Conservation (phyloP, 768 basidiomycete genomes). For the Crassisporium funariophilum region DNA sequence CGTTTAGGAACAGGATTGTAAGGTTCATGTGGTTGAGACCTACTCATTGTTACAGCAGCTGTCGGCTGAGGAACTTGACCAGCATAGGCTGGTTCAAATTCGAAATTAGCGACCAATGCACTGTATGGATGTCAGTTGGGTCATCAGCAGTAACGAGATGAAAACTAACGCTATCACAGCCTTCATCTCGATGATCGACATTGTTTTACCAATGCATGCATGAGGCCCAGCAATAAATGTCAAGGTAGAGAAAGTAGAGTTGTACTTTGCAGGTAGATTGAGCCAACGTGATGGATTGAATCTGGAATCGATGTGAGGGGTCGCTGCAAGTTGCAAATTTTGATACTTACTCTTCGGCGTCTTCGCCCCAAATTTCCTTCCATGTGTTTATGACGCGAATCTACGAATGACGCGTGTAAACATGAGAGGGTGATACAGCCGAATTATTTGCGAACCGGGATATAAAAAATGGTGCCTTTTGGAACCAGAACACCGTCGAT, state of each 20-base stretch:
- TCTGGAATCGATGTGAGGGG: conserved; percentile 20
- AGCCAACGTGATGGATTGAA: conserved; percentile 52
- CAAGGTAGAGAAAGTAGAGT: conserved; percentile 37
- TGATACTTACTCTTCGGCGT: conserved; percentile 47
- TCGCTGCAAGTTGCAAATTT: conserved; percentile 2
- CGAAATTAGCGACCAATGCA: conserved; percentile 43
- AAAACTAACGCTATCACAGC: conserved; percentile 38
- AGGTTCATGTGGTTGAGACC: too few relatives aligned
- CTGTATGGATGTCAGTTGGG: conserved; percentile 20
- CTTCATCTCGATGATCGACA: conserved; percentile 52
- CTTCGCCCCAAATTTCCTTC: conserved; percentile 51
- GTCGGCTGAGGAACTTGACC: conserved; percentile 43
- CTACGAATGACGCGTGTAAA: conserved; percentile 28
- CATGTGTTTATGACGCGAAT: conserved; percentile 54
- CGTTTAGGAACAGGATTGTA: background rate
- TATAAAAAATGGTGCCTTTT: conserved; percentile 43
- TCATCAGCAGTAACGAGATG: conserved; percentile 21
- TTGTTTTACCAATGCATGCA: conserved; percentile 49
- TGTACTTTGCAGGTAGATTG: conserved; percentile 36
- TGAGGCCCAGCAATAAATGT: conserved; percentile 50
- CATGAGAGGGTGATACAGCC: background rate
- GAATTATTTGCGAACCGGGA: conserved; percentile 37
- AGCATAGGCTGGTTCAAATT: conserved; percentile 42
- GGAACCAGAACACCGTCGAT: conserved; percentile 47
- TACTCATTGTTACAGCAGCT: conserved; percentile 52